Evolutionary conservation across 2,329 filamentous ascomycete species (phyloP), one percentile per base, ranked within the genome.

Genomic region (Cladosporium sp.): DNA sequence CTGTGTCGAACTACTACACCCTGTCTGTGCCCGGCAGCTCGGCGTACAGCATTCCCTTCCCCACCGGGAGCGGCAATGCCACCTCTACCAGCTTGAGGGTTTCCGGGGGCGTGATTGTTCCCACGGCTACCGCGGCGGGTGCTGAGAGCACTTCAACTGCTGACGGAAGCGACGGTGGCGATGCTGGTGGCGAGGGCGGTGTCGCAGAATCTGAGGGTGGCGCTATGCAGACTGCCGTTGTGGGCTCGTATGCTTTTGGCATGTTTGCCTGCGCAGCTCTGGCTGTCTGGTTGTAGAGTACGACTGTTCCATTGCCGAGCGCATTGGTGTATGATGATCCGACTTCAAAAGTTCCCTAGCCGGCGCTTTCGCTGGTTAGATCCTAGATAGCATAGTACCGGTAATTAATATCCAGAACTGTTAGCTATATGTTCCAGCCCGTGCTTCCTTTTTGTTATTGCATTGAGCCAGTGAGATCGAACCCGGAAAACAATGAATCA

Each of bases 1-100:
- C 5, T 9, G 30, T 45, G 13, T 45, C 43, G 19, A 29, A 36
- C 8, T 45, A 45, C 30, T 45, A 36, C 30, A 45, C 43, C 11
- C 4, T 30, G 1, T 36, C 30, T n/a, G 30, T 37, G 30, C 34
- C 17, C n/a, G 22, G 32, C 32, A 34, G 12, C 12, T 15, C 43
- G 12, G 43, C n/a, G 43, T 45, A 37, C n/a, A 19, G 18, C 2
- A 30, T 45, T 11, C 29, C 19, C 5, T 15, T 45, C 13, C 43
- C 43, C 1, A 45, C 43, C 7, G 43, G 29, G 19, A 20, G 18
- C 2, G 32, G 43, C 6, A 19, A 29, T n/a, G 18, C 11, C 11
- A 36, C 43, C n/a, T 37, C n/a, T 30, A 17, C 30, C 11, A 45
- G 15, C 7, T n/a, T 45, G 3, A 20, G n/a, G 13, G 36, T 30